Conservation (phyloP, 805 yeast genomes). For the Metschnikowia reukaufii region DNA sequence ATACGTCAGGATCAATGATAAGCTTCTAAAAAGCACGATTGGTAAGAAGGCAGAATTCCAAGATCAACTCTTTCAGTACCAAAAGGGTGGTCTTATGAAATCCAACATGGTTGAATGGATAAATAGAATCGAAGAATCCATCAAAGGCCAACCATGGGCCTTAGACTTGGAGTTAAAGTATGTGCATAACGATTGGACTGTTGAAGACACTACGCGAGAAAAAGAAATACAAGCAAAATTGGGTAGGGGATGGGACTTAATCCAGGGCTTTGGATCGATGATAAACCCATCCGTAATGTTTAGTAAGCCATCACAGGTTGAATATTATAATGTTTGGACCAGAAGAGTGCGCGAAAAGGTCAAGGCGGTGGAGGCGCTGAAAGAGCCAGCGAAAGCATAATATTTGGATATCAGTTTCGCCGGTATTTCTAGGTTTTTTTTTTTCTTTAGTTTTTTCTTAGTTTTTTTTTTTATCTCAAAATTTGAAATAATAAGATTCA, state of each 20-base stretch:
- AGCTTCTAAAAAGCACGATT: slow-evolving; percentile 43
- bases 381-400: neutral
- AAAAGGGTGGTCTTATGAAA: slow-evolving; percentile 52
- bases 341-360: slow-evolving; percentile 14
- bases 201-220: slow-evolving; percentile 21
- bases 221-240: slow-evolving; percentile 31
- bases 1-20: slow-evolving; percentile 53
- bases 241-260: slow-evolving; percentile 34
- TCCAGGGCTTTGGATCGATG: slow-evolving; percentile 37
- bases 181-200: slow-evolving; percentile 32
- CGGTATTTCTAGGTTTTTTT: neutral
- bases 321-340: slow-evolving; percentile 37
- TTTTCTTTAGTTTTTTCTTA: too few relatives aligned
- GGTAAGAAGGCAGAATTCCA: slow-evolving; percentile 50
- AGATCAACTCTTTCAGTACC: slow-evolving; percentile 51
- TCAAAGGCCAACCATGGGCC: slow-evolving; percentile 63
- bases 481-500: neutral
- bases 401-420: neutral
- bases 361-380: neutral
- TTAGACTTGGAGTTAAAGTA: slow-evolving; percentile 50
- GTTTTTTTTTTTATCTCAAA: too few relatives aligned
- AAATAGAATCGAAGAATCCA: slow-evolving; percentile 51
- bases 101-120: slow-evolving; percentile 55
- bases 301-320: slow-evolving; percentile 29
- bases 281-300: slow-evolving; percentile 30